A percentile compares a stretch with the other conserved stretches of the same genome.
Conservation (phyloP, 176 grass and related monocot species). For the Zoysia japonica region DNA sequence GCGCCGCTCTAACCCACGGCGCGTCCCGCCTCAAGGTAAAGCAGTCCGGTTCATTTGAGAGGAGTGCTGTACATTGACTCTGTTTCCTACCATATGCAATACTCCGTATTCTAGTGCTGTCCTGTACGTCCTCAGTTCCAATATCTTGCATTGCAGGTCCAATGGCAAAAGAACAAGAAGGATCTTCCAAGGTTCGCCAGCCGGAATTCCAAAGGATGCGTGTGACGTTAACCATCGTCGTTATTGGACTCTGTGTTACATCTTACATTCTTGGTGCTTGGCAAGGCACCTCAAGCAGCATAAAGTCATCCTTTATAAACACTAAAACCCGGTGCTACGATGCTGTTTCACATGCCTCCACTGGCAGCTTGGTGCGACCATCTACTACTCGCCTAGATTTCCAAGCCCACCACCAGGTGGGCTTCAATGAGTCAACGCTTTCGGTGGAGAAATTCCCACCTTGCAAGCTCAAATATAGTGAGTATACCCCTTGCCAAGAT, state of each 20-base stretch:
- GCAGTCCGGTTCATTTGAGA: too few species aligned
- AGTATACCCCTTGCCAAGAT: slow-evolving; percentile 93
- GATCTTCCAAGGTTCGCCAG: slow-evolving; percentile 49
- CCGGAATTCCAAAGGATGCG: slow-evolving; percentile 54
- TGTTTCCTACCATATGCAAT: not conserved
- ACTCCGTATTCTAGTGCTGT: not conserved
- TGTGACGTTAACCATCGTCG: slow-evolving; percentile 40
- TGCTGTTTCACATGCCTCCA: not conserved
- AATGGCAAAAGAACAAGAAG: slow-evolving; percentile 53
- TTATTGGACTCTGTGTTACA: slow-evolving; percentile 52
- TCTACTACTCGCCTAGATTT: slow-evolving; percentile 53
- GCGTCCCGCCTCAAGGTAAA: too few species aligned
- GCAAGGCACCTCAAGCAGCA: slow-evolving; percentile 51
- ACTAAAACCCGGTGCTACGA: slow-evolving; percentile 35
- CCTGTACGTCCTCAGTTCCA: not conserved
- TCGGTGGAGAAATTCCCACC: slow-evolving; percentile 40
- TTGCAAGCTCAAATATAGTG: slow-evolving; percentile 71
- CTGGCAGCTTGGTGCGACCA: not conserved
- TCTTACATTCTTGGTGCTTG: slow-evolving; percentile 86
- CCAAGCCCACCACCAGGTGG: slow-evolving; percentile 69
- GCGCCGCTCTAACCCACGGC: too few species aligned
- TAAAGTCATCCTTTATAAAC: slow-evolving; percentile 26
- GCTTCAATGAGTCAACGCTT: slow-evolving; percentile 49
- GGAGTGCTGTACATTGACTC: too few species aligned
- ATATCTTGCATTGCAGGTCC: slow-evolving; percentile 41